Base-by-base conservation (phyloP, 192 early-diverging fungal genomes). In the Coemansia sp. region DNA sequence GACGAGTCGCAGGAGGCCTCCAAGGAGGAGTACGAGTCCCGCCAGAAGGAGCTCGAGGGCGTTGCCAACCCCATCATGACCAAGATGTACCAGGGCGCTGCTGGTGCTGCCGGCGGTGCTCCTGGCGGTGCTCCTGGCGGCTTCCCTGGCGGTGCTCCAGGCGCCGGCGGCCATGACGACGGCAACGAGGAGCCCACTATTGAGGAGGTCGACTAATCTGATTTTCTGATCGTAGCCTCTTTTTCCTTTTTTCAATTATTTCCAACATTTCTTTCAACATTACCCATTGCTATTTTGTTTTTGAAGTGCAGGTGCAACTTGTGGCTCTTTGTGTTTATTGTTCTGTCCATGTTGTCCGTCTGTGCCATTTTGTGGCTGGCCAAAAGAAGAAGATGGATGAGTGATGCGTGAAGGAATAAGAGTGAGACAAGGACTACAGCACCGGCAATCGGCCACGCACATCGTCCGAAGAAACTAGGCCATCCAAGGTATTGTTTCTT, bases 51-150 rank as follows among this genome's bases (percentile, higher is more conserved):
- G 71, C 88, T 99, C 59, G 94, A 98, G 86, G 87, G 87, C 72
- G 70, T 92, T 65, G 94, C 95, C 72, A 95, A 97, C 90, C 95
- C 96, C 71, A 97, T 99, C 89, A 98, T 98, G 93, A 90, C 85
- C 79, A 94, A 92, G 86, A 77, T 99, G 79, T 98, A 99, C 87
- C 87, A 91, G 79, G 85, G 76, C 65, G 89, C 79, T 52, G 93
- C 88, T 61, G 94, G 86, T 84, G 81, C 86, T 52, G 78, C 86
- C 63, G 88, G 86, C 60, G 92, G 86, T 61, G 52, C 52, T 19
- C 64, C 72, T 63, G 93, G 93, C 72, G 93, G 91, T 62, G 89
- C 89, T 88, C 91, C 93, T 61, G 86, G 85, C 68, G 72, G 80
- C 64, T 67, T 66, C 38, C 85, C 89, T 61, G 92, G 93, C 75